These are phyloP conservation scores for Prunella vulgaris DNA, from an alignment of 257 asterid species.

Conservation along the genomic window DNA sequence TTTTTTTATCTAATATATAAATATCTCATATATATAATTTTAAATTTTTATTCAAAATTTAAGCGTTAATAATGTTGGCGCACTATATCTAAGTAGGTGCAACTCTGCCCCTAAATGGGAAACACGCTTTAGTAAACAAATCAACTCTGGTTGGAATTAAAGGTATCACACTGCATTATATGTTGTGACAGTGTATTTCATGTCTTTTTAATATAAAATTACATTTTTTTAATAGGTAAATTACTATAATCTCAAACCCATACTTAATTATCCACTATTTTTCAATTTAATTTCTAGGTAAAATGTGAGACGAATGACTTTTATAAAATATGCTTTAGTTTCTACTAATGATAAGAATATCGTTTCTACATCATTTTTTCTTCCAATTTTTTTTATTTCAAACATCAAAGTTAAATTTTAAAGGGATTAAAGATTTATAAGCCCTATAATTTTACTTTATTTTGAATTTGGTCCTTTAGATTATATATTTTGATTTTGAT, in stretches of 20 bases:
- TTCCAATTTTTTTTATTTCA: neutral
- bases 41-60: no score
- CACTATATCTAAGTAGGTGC: no score
- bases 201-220: neutral
- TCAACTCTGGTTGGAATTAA: conserved; percentile 3
- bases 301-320: neutral
- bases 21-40: no score
- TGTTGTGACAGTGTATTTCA: neutral
- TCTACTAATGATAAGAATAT: neutral
- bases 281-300: no score
- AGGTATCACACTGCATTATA: neutral
- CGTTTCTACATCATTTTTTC: neutral
- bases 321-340: no score
- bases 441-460: no score
- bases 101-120: neutral
- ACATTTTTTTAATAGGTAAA: no score
- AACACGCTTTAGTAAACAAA: conserved; percentile 4
- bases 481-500: no score
- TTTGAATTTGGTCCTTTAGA: neutral
- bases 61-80: no score
- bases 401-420: neutral
- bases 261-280: neutral
- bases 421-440: no score
- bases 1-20: no score
- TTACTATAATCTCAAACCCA: no score